Conservation (phyloP, 306 rosid genomes). For the Vicia sativa region DNA sequence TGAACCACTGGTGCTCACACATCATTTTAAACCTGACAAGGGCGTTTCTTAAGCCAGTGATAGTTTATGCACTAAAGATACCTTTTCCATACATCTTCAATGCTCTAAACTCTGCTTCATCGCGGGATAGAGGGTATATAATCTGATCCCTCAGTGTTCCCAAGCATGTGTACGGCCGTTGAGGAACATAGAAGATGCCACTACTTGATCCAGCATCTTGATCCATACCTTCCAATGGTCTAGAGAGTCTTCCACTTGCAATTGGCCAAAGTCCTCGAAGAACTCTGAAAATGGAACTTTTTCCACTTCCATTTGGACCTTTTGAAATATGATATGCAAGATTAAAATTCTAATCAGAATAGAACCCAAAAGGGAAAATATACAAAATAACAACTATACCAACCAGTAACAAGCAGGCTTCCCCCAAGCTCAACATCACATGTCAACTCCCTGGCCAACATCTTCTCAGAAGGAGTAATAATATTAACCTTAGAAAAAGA, state of each 20-base stretch:
- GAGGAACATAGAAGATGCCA: conserved; percentile 93
- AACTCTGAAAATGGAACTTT: conserved; percentile 95
- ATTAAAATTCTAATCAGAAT: conserved; percentile 27
- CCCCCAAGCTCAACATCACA: conserved; percentile 72
- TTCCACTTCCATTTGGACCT: conserved; percentile 99
- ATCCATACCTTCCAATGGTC: conserved; percentile 60
- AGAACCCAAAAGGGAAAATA: conserved; percentile 24
- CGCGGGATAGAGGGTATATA: conserved; percentile 85
- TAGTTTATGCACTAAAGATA: conserved; percentile 38
- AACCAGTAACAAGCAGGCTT: conserved; percentile 97
- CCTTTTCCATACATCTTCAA: conserved; percentile 69
- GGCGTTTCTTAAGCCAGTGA: conserved; percentile 14
- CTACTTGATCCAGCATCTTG: conserved; percentile 65
- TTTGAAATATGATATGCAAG: conserved; percentile 33
- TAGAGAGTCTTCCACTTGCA: conserved; percentile 68
- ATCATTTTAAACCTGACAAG: conserved; percentile 12
- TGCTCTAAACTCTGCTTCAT: conserved; percentile 76
- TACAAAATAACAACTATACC: conserved; percentile 36
- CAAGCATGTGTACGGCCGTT: conserved; percentile 92
- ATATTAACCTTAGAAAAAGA: conserved; percentile 82
- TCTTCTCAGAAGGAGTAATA: conserved; percentile 83
- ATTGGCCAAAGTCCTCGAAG: conserved; percentile 97
- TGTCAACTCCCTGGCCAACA: conserved; percentile 85
- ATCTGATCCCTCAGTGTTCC: conserved; percentile 98
- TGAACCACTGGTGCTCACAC: conserved; percentile 28